Conservation (phyloP, 1,284 basidiomycete genomes). For the Moesziomyces parantarcticus region DNA sequence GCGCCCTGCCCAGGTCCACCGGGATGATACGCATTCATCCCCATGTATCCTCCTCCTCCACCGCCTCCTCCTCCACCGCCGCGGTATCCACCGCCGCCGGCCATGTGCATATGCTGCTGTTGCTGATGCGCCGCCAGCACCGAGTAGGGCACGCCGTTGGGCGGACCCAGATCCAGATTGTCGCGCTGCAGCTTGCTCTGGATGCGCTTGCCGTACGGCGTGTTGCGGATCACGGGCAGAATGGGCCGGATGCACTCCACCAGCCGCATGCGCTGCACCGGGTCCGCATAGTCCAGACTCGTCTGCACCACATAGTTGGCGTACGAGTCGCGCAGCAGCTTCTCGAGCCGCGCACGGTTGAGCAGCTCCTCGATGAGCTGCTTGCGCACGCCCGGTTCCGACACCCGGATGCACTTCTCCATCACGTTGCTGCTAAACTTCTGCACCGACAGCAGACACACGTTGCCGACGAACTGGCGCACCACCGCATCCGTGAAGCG, state of each 20-base stretch:
- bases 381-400: conserved; percentile 92
- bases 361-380: conserved; percentile 94
- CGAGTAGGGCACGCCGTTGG: conserved; percentile 54
- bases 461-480: conserved; percentile 96
- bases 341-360: conserved; percentile 93
- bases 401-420: conserved; percentile 97
- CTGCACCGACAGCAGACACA: conserved; percentile 96
- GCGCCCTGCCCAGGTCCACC: conserved; percentile 3
- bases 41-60: conserved; percentile 5
- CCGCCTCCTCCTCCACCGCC: conserved; percentile 5
- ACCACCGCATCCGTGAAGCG: conserved; percentile 97
- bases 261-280: conserved; percentile 62
- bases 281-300: conserved; percentile 66
- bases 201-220: conserved; percentile 67
- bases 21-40: conserved; percentile 21
- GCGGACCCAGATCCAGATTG: conserved; percentile 53
- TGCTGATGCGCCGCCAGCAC: conserved; percentile 55
- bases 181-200: conserved; percentile 67
- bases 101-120: conserved; percentile 57
- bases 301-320: conserved; percentile 68
- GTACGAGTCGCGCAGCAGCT: conserved; percentile 81
- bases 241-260: conserved; percentile 67
- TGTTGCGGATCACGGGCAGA: conserved; percentile 66
- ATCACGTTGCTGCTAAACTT: conserved; percentile 98
- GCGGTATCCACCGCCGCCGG: conserved; percentile 23